Base-by-base conservation (phyloP, 2,329 filamentous ascomycete genomes). In the Acrodontium crateriforme region DNA sequence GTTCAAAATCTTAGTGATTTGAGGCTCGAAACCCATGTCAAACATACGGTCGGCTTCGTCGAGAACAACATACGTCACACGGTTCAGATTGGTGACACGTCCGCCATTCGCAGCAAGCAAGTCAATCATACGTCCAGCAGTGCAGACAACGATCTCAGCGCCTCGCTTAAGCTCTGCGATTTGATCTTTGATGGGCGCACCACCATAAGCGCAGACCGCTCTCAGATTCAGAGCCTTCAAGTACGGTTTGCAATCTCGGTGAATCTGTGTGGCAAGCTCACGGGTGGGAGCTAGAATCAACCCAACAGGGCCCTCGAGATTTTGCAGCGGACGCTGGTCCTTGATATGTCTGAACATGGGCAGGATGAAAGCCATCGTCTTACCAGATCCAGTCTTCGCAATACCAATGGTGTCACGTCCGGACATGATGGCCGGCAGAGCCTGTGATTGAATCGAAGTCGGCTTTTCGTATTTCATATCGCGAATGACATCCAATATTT, bases 41-140 rank as follows among this genome's bases (percentile, higher is more conserved):
- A 95, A 94, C 89, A 98, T 95, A 37, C 89, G 78, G 56, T 98
- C 89, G 25, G 89, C 89, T 58, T 98, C 89, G 50, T 98, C 89
- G 20, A 98, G 70, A 8, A 98, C 89, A 14, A 94, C 74, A 52
- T 95, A 98, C 0, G 83, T 89, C 9, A 93, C 82, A 38, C 89
- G 71, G 41, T 71, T 74, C 31, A 98, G 65, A 47, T 91, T 95
- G 9, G 87, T 92, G 7, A 95, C 85, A 37, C 85, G 74, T n/a
- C 87, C 87, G 40, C 81, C 78, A 50, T 95, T 98, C 28, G 85
- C 84, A 21, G 84, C 82, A 17, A 98, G 64, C 11, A 98, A 69
- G 62, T 98, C 89, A 46, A 98, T 94, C 67, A 95, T 78, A 31
- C 89, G 79, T 13, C 89, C 89, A 10, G 89, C 84, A 1, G 89